Percentiles rank a stretch among this genome's conserved stretches.
Evolutionary conservation across 305 asterid species (phyloP).

Genomic region (Solanum aculeatissimum): DNA sequence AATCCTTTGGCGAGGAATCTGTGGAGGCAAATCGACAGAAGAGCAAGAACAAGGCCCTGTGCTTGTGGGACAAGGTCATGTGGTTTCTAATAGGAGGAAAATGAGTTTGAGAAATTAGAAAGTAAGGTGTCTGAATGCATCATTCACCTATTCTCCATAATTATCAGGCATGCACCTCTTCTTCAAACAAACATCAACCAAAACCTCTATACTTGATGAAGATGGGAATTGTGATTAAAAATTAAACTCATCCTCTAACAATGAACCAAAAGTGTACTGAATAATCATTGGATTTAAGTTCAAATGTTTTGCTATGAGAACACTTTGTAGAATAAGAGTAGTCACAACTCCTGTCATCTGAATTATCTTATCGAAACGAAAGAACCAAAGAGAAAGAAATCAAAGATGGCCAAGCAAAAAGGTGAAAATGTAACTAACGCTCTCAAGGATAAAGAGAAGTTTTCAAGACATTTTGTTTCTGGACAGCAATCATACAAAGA

Average conservation of each 20-base stretch:
- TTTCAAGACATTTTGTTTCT: not conserved
- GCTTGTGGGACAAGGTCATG: not conserved
- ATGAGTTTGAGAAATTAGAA: not conserved
- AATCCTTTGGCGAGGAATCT: not conserved
- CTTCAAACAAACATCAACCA: not conserved
- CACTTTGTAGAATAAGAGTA: not conserved
- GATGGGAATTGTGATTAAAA: not conserved
- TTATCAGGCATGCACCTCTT: not conserved
- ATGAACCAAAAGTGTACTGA: not conserved
- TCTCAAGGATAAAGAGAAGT: not conserved
- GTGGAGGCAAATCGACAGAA: not conserved
- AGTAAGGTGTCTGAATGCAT: not conserved
- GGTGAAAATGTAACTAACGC: not conserved
- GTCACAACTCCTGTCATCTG: not conserved
- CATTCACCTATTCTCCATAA: not conserved
- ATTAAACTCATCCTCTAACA: not conserved
- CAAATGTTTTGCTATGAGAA: not conserved
- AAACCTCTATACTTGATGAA: not conserved
- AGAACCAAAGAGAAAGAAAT: not conserved
- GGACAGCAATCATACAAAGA: not conserved
- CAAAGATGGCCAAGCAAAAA: not conserved
- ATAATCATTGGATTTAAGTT: not conserved
- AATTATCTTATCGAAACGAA: not conserved
- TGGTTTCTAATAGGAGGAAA: not conserved
- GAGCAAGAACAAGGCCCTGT: not conserved